Conservation (phyloP, 83 land plant species). For the Picea engelmannii region DNA sequence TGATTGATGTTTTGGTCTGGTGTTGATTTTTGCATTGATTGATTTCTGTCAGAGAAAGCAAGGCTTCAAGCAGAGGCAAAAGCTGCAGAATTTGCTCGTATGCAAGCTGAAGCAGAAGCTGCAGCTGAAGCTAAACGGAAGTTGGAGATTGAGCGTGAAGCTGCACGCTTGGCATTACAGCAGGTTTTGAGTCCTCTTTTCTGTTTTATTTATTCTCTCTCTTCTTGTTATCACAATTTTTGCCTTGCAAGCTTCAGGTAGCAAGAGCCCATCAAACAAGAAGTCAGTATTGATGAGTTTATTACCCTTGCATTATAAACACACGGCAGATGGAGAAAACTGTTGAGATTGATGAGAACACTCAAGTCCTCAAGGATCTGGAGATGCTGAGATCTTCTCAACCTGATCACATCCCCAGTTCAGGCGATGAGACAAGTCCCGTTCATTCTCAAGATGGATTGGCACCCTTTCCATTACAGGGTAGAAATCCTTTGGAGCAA, state of each 20-base stretch:
- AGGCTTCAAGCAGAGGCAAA: constrained; percentile 90
- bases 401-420: constrained; percentile 44
- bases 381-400: constrained; percentile 59
- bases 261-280: not conserved
- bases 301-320: not conserved
- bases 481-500: constrained; percentile 80
- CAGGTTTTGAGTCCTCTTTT: constrained; percentile 38
- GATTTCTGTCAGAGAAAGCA: constrained; percentile 48
- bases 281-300: not conserved
- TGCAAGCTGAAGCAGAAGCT: constrained; percentile 77
- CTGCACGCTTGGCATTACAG: constrained; percentile 79
- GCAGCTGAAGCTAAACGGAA: constrained; percentile 72
- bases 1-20: constrained; percentile 8
- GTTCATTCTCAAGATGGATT: constrained; percentile 48
- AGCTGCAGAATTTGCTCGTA: constrained; percentile 84
- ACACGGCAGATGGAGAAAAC: constrained; percentile 86
- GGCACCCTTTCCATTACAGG: constrained; percentile 55
- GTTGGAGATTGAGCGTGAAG: constrained; percentile 89
- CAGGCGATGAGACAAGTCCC: constrained; percentile 60
- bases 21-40: not conserved
- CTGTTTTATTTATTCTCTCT: not conserved
- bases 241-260: not conserved
- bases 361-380: constrained; percentile 67
- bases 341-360: constrained; percentile 81
- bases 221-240: not conserved